These are phyloP conservation scores for Phylloporus rhodoxanthus DNA, from an alignment of 768 basidiomycete genomes.

Conservation along the genomic window DNA sequence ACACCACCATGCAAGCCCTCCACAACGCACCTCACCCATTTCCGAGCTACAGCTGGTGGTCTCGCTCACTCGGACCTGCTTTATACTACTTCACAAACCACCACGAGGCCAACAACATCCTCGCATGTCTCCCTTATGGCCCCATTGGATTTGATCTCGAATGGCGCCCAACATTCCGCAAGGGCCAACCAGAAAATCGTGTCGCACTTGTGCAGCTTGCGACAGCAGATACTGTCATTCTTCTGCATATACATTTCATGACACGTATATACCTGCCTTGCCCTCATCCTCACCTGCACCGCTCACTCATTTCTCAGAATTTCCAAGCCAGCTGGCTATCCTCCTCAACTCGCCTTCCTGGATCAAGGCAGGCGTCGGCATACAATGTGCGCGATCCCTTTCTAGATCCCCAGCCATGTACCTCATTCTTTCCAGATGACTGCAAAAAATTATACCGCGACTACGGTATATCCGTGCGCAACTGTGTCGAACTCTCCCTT, in stretches of 20 bases:
- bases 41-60: conserved; percentile 22
- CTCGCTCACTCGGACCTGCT: conserved; percentile 5
- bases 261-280: conserved; percentile 21
- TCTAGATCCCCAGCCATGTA: not conserved
- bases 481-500: conserved; percentile 63
- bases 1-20: not conserved
- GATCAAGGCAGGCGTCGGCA: conserved; percentile 67
- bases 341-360: conserved; percentile 50
- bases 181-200: conserved; percentile 54
- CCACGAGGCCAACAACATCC: conserved; percentile 16
- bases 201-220: conserved; percentile 74
- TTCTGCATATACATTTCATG: conserved; percentile 66
- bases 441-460: conserved; percentile 56
- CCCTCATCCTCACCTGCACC: not conserved
- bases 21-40: not conserved
- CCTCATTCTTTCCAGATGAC: conserved; percentile 45
- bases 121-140: conserved; percentile 20
- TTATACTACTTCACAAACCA: conserved; percentile 35
- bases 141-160: conserved; percentile 69
- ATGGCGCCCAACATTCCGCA: conserved; percentile 61
- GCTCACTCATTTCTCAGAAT: conserved; percentile 34
- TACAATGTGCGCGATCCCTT: conserved; percentile 46
- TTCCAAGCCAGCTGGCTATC: conserved; percentile 45
- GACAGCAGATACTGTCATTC: conserved; percentile 45
- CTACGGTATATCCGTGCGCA: conserved; percentile 37